phyloP scores from a whole-genome alignment of 176 grass and related monocot species.

The Lolium rigidum region DNA sequence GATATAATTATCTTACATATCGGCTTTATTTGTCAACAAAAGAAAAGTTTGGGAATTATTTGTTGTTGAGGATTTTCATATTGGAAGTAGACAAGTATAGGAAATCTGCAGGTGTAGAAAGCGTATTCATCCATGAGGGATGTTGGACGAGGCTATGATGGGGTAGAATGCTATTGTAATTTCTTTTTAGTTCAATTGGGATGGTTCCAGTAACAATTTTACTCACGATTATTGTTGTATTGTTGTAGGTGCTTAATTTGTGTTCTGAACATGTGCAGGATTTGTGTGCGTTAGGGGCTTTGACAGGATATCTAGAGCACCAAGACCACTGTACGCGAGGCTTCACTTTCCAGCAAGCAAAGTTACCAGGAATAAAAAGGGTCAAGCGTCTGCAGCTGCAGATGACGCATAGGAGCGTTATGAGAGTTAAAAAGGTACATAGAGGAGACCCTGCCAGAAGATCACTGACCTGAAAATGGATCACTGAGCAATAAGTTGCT shows the following conservation, averaged over 20 bases:
- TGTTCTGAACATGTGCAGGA: conserved; percentile 41
- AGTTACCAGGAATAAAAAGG: conserved; percentile 44
- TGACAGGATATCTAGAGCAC: conserved; percentile 58
- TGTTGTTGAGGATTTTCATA: neutral
- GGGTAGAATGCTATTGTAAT: conserved; percentile 11
- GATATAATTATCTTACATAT: neutral
- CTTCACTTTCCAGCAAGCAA: conserved; percentile 72
- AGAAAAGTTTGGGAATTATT: neutral
- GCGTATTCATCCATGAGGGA: neutral
- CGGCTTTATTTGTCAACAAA: conserved; percentile 16
- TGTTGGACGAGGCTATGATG: conserved; percentile 2
- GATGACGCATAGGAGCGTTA: conserved; percentile 7
- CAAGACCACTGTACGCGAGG: conserved; percentile 66
- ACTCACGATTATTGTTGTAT: neutral
- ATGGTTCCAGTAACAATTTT: conserved; percentile 8
- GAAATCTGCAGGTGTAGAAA: neutral
- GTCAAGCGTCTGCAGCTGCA: conserved; percentile 32
- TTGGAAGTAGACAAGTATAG: neutral
- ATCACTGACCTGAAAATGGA: conserved; percentile 35
- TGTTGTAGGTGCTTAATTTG: neutral
- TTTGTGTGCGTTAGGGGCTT: conserved; percentile 75
- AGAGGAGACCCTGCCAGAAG: conserved; percentile 26
- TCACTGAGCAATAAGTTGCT: conserved; percentile 43
- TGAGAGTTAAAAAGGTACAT: conserved; percentile 17
- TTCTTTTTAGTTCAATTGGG: neutral